Percentiles rank a stretch among this genome's conserved stretches.
Evolutionary conservation across 2,329 filamentous ascomycete species (phyloP).

Genomic region (Fusarium keratoplasticum): DNA sequence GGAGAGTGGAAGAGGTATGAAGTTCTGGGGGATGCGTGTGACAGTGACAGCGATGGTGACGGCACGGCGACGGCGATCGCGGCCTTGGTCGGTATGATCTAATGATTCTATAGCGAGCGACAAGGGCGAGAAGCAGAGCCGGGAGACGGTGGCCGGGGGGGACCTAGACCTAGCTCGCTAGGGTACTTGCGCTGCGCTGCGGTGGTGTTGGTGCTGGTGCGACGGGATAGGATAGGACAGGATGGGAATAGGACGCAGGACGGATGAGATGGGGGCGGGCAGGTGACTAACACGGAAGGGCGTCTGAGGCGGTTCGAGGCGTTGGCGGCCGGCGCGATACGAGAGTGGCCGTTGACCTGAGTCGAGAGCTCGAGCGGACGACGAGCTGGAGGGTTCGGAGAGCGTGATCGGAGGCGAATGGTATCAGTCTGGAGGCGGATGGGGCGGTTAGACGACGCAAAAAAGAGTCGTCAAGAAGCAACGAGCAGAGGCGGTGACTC

Average conservation of each 20-base stretch:
- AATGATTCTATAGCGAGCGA: constrained; percentile 29
- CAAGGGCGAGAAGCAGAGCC: constrained; percentile 18
- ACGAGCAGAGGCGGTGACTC: constrained; percentile 34
- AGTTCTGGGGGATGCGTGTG: constrained; percentile 34
- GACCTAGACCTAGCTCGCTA: constrained; percentile 16
- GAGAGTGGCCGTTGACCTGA: constrained; percentile 38
- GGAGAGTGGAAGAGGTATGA: constrained; percentile 26
- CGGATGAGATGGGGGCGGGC: constrained; percentile 28
- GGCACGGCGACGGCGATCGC: constrained; percentile 38
- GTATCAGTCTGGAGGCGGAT: constrained; percentile 25
- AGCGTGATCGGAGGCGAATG: constrained; percentile 41
- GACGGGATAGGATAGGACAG: constrained; percentile 32
- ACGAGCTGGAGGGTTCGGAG: not conserved
- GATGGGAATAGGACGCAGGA: constrained; percentile 29
- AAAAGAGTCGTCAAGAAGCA: constrained; percentile 3
- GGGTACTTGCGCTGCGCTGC: constrained; percentile 10
- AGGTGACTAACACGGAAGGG: constrained; percentile 46
- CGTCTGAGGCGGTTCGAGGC: constrained; percentile 26
- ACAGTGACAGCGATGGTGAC: constrained; percentile 40
- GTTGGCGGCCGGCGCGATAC: constrained; percentile 36
- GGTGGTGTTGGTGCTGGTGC: constrained; percentile 12
- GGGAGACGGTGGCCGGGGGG: constrained; percentile 7
- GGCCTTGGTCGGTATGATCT: constrained; percentile 31
- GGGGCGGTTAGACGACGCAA: constrained; percentile 24
- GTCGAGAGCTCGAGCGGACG: constrained; percentile 8